phyloP scores from a whole-genome alignment of 1,139 yeast species.

The Komagataea norvegica region DNA sequence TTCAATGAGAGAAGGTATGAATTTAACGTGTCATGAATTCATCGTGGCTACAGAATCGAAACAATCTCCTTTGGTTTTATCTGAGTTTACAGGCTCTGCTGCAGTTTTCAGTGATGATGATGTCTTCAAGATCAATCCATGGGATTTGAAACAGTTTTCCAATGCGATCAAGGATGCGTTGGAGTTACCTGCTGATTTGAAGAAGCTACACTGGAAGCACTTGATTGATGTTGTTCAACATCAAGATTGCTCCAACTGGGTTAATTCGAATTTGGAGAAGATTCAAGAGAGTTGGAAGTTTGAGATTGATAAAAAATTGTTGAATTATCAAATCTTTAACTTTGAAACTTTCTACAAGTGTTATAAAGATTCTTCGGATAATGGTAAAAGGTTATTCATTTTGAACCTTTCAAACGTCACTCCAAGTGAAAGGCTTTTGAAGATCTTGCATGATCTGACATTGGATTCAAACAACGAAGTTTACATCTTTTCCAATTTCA shows the following conservation, averaged over 20 bases:
- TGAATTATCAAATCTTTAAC: conserved; percentile 35
- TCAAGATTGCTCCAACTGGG: conserved; percentile 78
- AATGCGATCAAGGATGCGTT: conserved; percentile 57
- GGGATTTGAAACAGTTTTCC: conserved; percentile 72
- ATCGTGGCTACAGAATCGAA: conserved; percentile 68
- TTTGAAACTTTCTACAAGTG: conserved; percentile 35
- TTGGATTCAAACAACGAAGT: conserved; percentile 51
- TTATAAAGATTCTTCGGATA: conserved; percentile 26
- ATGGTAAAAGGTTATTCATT: conserved; percentile 40
- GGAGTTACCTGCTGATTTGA: conserved; percentile 58
- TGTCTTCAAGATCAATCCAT: conserved; percentile 71
- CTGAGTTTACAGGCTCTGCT: conserved; percentile 96
- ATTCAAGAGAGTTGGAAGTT: conserved; percentile 59
- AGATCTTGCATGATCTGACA: conserved; percentile 46
- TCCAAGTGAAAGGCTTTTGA: conserved; percentile 44
- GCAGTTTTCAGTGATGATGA: conserved; percentile 70
- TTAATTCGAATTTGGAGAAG: conserved; percentile 48
- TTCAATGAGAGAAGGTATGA: conserved; percentile 94
- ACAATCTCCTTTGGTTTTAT: conserved; percentile 77
- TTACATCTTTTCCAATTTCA: conserved; percentile 64
- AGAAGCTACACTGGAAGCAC: conserved; percentile 54
- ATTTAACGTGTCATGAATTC: conserved; percentile 92
- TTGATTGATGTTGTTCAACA: conserved; percentile 54
- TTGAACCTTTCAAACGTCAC: conserved; percentile 49
- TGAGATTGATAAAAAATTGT: conserved; percentile 39